Evolutionary conservation across 345 rosid genomes (phyloP), one percentile per base, ranked within the genome.

Genomic region (Hibiscus syriacus): DNA sequence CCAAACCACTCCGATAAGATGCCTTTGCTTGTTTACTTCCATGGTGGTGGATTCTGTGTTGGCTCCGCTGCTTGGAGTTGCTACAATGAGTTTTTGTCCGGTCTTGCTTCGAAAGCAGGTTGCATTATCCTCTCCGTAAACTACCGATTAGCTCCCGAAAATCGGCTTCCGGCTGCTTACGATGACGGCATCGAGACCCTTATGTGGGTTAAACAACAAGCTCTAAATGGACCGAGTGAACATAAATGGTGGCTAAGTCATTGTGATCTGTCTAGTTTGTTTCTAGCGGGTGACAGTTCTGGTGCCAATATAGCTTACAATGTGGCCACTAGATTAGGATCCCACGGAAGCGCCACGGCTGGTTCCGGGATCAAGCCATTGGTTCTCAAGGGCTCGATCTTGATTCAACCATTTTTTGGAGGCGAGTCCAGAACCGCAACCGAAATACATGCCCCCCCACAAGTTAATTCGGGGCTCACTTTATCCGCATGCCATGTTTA

Each of bases 351-450:
- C 10, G 10, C 54, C 22, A 61, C 23, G 16, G 20, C 58, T 11
- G 59, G 55, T 26, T 46, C 55, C 29, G 68, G 25, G 20, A 55
- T 70, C 20, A 70, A 73, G 29, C 52, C 57, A 17, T 13, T 83
- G 59, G 46, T 43, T 71, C 46, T 86, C 49, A 82, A 75, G 75
- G 96, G 96, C 13, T 34, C 67, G 41, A 72, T 87, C 22, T 78
- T 87, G 48, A 83, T 90, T 25, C 88, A 87, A 32, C 90, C 93
- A 55, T 87, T 86, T 70, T 87, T 91, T 36, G 99, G 97, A 23
- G 79, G 82, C 3, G 87, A 86, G 52, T 61, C 75, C n/a, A 79
- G 90, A 67, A 87, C 82, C 0, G 57, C 45, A 46, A 86, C 94
- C 7, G 98, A 92, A 72, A 85, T 69, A 55, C 63, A 76, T 46